These are phyloP conservation scores for Naegleria lovaniensis DNA, from an alignment of 208 protist species.

Conservation along the genomic window DNA sequence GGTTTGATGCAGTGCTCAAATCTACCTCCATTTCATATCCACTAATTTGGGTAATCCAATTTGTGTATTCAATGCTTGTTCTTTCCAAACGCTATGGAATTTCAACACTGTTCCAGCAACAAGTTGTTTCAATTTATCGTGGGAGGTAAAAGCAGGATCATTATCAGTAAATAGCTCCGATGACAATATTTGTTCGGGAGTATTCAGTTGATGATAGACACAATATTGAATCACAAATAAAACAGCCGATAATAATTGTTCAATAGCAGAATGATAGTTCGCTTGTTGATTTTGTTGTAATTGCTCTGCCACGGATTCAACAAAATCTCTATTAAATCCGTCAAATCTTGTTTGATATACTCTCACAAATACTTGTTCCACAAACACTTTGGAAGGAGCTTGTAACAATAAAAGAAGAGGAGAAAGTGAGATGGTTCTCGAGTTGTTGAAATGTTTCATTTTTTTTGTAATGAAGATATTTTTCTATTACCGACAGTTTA, in stretches of 20 bases:
- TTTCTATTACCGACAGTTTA: too few species aligned
- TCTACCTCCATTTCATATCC: slow-evolving; percentile 28
- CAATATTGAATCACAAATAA: background rate
- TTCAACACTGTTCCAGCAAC: background rate
- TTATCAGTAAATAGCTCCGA: background rate
- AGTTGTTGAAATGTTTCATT: slow-evolving; percentile 12
- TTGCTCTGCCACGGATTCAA: background rate
- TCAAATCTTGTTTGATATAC: slow-evolving; percentile 15
- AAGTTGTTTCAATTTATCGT: background rate
- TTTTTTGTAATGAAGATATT: background rate
- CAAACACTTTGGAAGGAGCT: background rate
- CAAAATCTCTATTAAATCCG: background rate
- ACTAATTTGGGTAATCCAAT: background rate
- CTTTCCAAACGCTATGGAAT: background rate
- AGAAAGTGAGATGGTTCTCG: background rate
- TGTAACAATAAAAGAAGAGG: background rate
- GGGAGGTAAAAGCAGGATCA: background rate
- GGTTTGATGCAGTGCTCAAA: background rate
- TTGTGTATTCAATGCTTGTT: background rate
- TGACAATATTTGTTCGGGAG: background rate
- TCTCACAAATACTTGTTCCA: slow-evolving; percentile 14
- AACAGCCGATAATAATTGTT: background rate
- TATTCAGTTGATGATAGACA: background rate
- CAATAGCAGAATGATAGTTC: background rate
- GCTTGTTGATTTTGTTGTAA: background rate